phyloP scores from a whole-genome alignment of 1,284 basidiomycete genomes.

The Rhodotorula sp. region DNA sequence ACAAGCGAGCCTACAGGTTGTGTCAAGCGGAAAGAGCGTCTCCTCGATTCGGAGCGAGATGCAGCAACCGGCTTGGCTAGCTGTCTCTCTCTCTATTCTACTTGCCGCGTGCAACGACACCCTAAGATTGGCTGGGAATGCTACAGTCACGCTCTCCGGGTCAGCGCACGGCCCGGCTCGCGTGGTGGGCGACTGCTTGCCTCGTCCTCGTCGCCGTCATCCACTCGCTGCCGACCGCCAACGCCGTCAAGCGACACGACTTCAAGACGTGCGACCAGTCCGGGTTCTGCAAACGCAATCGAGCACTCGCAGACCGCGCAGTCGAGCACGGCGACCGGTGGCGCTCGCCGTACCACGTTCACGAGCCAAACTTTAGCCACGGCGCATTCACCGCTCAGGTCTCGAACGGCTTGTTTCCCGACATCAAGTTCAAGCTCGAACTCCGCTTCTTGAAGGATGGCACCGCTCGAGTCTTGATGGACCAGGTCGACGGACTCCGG shows the following conservation, averaged over 20 bases:
- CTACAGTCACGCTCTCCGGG: too few species aligned
- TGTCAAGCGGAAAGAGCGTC: too few species aligned
- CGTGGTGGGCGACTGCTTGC: neutral
- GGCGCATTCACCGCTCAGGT: conserved; percentile 69
- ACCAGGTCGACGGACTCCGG: conserved; percentile 72
- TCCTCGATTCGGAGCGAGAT: too few species aligned
- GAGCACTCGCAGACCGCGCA: conserved; percentile 63
- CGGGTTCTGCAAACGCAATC: conserved; percentile 84
- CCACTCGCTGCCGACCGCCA: conserved; percentile 1
- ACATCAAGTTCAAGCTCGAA: conserved; percentile 74
- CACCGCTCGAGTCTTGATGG: conserved; percentile 77
- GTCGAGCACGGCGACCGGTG: conserved; percentile 56
- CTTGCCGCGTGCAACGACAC: too few species aligned
- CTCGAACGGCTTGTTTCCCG: conserved; percentile 75
- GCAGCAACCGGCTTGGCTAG: too few species aligned
- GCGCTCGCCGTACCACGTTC: conserved; percentile 77
- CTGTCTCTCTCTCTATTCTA: too few species aligned
- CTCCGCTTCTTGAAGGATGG: conserved; percentile 60
- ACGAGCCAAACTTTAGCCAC: conserved; percentile 58
- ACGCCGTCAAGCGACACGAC: conserved; percentile 61
- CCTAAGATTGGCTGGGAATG: too few species aligned
- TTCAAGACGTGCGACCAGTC: conserved; percentile 89
- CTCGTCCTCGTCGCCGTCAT: conserved; percentile 9
- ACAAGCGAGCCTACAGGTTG: too few species aligned
- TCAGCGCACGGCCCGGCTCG: neutral